phyloP scores from a whole-genome alignment of 129 eudicot species.

The Silybum marianum region DNA sequence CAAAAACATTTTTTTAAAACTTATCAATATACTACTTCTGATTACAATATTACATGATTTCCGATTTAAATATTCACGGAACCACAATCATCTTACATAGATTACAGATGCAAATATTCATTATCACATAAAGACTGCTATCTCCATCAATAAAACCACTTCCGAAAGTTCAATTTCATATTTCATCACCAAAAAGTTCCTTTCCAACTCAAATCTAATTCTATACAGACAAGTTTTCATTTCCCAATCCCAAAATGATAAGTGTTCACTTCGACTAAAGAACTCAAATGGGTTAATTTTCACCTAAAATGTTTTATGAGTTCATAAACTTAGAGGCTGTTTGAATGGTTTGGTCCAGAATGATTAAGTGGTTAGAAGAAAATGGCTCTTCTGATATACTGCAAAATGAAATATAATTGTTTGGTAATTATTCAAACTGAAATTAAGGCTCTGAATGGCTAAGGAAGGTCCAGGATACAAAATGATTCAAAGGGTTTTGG shows the following conservation, averaged over 20 bases:
- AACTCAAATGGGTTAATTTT: neutral
- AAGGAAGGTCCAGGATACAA: too few species aligned
- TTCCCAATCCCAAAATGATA: neutral
- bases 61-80: neutral
- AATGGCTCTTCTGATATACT: too few species aligned
- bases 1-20: neutral
- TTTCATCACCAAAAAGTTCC: constrained; percentile 2
- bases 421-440: too few species aligned
- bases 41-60: neutral
- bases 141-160: neutral
- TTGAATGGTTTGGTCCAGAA: too few species aligned
- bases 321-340: neutral
- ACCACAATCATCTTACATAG: neutral
- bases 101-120: neutral
- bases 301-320: neutral
- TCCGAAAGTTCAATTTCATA: constrained; percentile 6
- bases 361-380: too few species aligned
- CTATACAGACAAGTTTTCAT: neutral
- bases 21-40: neutral
- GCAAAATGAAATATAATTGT: too few species aligned
- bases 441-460: too few species aligned
- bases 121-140: neutral
- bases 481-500: too few species aligned
- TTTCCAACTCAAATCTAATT: neutral
- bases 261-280: neutral